Evolutionary conservation across 2,329 filamentous ascomycete species (phyloP), one percentile per base, ranked within the genome.

Genomic region (Stenocarpella maydis): DNA sequence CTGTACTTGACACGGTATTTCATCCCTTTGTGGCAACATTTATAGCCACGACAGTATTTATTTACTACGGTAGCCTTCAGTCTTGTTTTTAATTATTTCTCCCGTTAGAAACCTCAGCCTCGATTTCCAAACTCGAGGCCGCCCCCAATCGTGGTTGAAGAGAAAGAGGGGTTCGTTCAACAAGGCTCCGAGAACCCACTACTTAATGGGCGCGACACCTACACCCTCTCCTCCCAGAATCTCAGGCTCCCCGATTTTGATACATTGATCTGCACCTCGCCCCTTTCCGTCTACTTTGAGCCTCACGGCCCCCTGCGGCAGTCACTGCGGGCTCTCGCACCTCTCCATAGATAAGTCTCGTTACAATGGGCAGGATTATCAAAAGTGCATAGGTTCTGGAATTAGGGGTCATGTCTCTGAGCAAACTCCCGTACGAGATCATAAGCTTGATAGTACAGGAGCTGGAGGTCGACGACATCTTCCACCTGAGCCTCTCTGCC

Each of bases 371-470:
- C 47, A 28, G 24, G 24, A 45, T 50, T 21, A n/a, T 63, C 24
- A 31, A 28, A 7, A 21, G 7, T 31, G 37, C 41, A 31, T 63
- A 41, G 19, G 39, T 66, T 37, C 34, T 19, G 31, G 47, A 19
- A 15, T 31, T 41, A 69, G 67, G 60, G 65, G 31, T 52, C 63
- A 80, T 81, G 77, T 75, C 76, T 60, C 73, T 83, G 26, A 69
- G 76, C 43, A 72, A 69, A 19, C 69, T 92, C 15, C 90, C 91
- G 0, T 89, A 87, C 75, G 91, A 93, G 78, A 81, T 92, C n/a
- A 79, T 91, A 34, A 86, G 86, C 61, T 83, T 86, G 64, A 85
- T 92, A 64, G 82, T 85, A 9, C 80, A 81, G 8, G 79, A 82
- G 67, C 81, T 93, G 43, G 81, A 85, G 21, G 79, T 90, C 31